Percentiles rank a stretch among this genome's conserved stretches.
These are phyloP conservation scores for Porphyrellus cyaneotinctus DNA, from an alignment of 768 basidiomycete genomes.

Conservation along the genomic window DNA sequence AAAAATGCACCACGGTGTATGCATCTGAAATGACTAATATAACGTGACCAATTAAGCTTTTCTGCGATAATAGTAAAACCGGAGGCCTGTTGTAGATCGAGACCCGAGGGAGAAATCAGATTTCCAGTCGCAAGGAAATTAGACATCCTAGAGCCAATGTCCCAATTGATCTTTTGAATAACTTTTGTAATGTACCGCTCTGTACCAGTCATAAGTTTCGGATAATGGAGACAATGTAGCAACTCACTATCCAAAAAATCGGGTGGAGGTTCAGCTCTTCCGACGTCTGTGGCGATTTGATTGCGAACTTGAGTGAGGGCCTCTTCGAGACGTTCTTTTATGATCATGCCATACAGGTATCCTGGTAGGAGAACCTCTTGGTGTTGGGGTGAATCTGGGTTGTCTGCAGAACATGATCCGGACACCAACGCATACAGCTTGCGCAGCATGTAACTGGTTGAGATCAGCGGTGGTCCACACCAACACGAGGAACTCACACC, in stretches of 20 bases:
- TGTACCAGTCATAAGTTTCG: conserved; percentile 28
- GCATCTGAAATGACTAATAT: conserved; percentile 96
- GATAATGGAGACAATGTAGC: background rate
- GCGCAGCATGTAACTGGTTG: conserved; percentile 89
- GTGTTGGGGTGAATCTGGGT: conserved; percentile 98
- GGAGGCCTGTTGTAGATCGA: conserved; percentile 94
- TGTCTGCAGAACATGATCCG: conserved; percentile 85
- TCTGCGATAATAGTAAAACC: conserved; percentile 99
- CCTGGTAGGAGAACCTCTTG: conserved; percentile 97
- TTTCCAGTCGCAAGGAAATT: conserved; percentile 99
- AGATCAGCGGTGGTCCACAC: conserved; percentile 5
- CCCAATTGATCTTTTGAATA: conserved; percentile 76
- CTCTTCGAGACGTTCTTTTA: conserved; percentile 96
- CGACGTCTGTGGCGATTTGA: conserved; percentile 69
- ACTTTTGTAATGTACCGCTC: conserved; percentile 80
- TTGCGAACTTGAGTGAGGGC: conserved; percentile 67
- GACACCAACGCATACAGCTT: conserved; percentile 92
- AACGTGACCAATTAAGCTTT: conserved; percentile 97
- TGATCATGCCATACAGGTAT: conserved; percentile 90
- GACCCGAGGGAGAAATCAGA: conserved; percentile 87
- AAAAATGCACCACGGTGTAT: conserved; percentile 99
- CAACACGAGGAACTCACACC: conserved; percentile 46
- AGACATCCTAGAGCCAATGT: conserved; percentile 83
- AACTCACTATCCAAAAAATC: conserved; percentile 85
- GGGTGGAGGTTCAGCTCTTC: conserved; percentile 66